Base-by-base conservation (phyloP, 345 rosid genomes). In the Salix caprea region DNA sequence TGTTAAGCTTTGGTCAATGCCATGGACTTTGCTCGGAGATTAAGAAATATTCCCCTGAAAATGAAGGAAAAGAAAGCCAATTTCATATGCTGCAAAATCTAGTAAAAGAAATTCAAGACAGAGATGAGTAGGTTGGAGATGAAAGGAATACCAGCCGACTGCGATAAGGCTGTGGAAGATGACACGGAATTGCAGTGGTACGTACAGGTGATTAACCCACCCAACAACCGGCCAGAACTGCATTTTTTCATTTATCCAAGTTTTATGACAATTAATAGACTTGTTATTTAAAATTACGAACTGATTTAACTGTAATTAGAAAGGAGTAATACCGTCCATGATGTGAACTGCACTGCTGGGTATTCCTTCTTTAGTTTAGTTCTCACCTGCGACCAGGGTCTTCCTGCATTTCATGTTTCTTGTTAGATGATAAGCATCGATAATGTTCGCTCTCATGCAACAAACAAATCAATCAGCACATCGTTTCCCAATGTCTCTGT, bases 191-290 rank as follows among this genome's bases (percentile, higher is more conserved):
- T 95, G 96, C 80, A 89, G 84, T 2, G 97, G 99, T 76, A 95
- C 88, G 58, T 85, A 90, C 82, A 87, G 97, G 83, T 90, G 93
- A 87, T 95, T 95, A 69, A 95, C 61, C 98, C 97, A 93, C 28
- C 98, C 96, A 67, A 90, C 93, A 13, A 91, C 87, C 0, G 98
- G 99, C 91, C 97, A 91, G 87, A 93, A 91, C 98, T 95, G 89
- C 82, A 2, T 52, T 28, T 34, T 77, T 74, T 44, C 64, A 66
- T 64, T 42, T 48, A 74, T 72, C 62, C 9, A 75, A 40, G 46
- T 68, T 71, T 24, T 37, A 71, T 69, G 65, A 7, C 15, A 24
- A 56, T 32, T 10, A 66, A 21, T 21, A 16, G 46, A 19, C 32
- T 58, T 3, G 71, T 68, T 26, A 56, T 65, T 70, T 67, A 12